Percentiles rank a stretch among this genome's conserved stretches.
phyloP scores from a whole-genome alignment of 169 alveolate genomes.

The Eimeria zaria region DNA sequence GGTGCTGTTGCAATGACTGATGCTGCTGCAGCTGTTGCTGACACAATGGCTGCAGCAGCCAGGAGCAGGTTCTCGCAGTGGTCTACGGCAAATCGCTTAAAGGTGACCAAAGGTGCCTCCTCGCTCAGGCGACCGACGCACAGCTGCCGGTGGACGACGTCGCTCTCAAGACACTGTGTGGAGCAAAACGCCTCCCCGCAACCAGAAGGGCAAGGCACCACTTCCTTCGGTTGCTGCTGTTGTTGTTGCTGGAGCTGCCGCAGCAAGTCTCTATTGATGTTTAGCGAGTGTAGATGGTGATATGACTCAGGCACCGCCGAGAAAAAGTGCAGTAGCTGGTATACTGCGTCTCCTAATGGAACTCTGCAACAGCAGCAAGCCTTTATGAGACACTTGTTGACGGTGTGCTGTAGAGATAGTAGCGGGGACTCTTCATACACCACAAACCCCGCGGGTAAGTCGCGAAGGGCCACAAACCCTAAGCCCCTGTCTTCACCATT shows the following conservation, averaged over 20 bases:
- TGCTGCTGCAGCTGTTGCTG: constrained; percentile 60
- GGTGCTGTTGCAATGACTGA: background rate
- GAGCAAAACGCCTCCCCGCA: constrained; percentile 70
- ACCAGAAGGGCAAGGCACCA: constrained; percentile 50
- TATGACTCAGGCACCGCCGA: constrained; percentile 39
- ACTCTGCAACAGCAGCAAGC: constrained; percentile 52
- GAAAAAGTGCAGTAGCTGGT: constrained; percentile 45
- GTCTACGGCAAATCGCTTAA: constrained; percentile 48
- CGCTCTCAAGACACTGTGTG: background rate
- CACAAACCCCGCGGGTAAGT: constrained; percentile 40
- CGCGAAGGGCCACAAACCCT: constrained; percentile 56
- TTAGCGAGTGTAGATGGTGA: background rate
- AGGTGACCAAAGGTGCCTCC: constrained; percentile 29
- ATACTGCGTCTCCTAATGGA: constrained; percentile 28
- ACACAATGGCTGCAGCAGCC: constrained; percentile 63
- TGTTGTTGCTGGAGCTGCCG: constrained; percentile 34
- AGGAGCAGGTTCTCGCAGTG: constrained; percentile 55
- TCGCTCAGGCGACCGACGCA: constrained; percentile 54
- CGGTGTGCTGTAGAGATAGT: constrained; percentile 48
- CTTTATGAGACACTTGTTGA: constrained; percentile 48
- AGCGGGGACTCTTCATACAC: constrained; percentile 36
- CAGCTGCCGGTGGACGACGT: constrained; percentile 26
- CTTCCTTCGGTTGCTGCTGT: background rate
- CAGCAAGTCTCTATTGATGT: constrained; percentile 15
- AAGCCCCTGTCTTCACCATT: constrained; percentile 43